A percentile compares a stretch with the other conserved stretches of the same genome.
Conservation (phyloP, 306 rosid genomes). For the Sophora flavescens region DNA sequence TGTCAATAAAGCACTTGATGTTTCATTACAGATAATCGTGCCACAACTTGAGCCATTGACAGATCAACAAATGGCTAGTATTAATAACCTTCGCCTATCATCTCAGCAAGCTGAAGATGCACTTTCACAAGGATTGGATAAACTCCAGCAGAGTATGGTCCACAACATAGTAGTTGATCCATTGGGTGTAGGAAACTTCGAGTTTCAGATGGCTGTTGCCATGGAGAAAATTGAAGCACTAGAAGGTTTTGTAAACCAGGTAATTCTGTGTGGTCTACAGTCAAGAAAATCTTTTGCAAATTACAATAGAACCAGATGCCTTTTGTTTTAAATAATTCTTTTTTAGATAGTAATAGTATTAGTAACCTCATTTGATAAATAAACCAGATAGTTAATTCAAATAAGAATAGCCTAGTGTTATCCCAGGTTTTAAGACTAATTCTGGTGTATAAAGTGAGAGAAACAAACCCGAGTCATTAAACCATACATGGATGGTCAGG, state of each 20-base stretch:
- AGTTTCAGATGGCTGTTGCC: slow-evolving; percentile 66
- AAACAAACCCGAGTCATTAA: too few species aligned
- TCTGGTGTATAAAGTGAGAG: too few species aligned
- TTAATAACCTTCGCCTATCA: slow-evolving; percentile 59
- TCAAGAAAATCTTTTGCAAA: neutral
- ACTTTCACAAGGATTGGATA: slow-evolving; percentile 84
- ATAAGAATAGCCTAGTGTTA: slow-evolving; percentile 2
- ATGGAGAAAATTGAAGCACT: slow-evolving; percentile 73
- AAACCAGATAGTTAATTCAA: slow-evolving; percentile 11
- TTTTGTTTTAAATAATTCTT: neutral
- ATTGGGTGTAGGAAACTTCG: slow-evolving; percentile 49
- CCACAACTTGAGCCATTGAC: slow-evolving; percentile 71
- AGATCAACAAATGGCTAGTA: slow-evolving; percentile 58
- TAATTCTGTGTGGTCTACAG: slow-evolving; percentile 36
- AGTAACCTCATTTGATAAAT: neutral
- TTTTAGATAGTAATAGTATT: neutral
- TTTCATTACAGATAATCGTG: slow-evolving; percentile 59
- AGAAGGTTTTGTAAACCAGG: slow-evolving; percentile 84
- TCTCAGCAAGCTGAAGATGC: slow-evolving; percentile 96
- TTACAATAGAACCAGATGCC: neutral
- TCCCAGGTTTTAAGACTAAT: neutral
- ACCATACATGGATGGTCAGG: too few species aligned
- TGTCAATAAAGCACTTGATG: neutral
- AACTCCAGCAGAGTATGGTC: slow-evolving; percentile 75
- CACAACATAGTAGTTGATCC: slow-evolving; percentile 60